Evolutionary conservation across 148 eudicot genomes (phyloP), one percentile per base, ranked within the genome.

Genomic region (Vaccinium corymbosum): DNA sequence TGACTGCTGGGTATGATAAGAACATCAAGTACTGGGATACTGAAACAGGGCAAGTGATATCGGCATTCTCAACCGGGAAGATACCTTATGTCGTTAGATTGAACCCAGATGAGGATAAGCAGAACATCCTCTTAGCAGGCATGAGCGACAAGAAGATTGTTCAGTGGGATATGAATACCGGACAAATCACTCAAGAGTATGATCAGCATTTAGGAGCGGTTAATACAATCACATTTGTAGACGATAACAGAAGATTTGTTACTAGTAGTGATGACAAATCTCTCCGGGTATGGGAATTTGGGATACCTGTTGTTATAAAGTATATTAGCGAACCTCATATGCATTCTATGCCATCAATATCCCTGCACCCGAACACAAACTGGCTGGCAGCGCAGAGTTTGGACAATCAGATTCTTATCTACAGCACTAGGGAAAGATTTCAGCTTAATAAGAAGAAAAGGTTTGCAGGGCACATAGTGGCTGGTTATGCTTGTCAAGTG

Each of bases 81-180:
- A 87, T 92, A 62, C 98, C 98, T n/a, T 94, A 96, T 88, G 98
- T 96, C 74, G 98, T 94, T 59, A 94, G 91, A 91, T 89, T 96
- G 62, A 94, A 96, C 83, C 98, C 98, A 0, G 98, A 96, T 85
- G 98, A 94, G 56, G 98, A 93, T 94, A 96, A 96, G 85, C 98
- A 96, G 91, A 94, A 92, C 85, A 92, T 96, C 20, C 90, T 96
- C 35, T 90, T 96, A 82, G 98, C 98, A 8, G 98, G 98, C 16
- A 96, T 92, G 98, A 96, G 98, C 83, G 98, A 96, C 84, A 96
- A 96, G 92, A 96, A 96, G 88, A 96, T 96, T 84, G 98, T 96
- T 61, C 98, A 96, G 72, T 96, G 98, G 98, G 98, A 96, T 87
- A 92, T 96, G 87, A 94, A 93, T 83, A 85, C 85, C 7, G 97